Conservation (phyloP, 2,329 filamentous ascomycete genomes). For the Coniella vitis region DNA sequence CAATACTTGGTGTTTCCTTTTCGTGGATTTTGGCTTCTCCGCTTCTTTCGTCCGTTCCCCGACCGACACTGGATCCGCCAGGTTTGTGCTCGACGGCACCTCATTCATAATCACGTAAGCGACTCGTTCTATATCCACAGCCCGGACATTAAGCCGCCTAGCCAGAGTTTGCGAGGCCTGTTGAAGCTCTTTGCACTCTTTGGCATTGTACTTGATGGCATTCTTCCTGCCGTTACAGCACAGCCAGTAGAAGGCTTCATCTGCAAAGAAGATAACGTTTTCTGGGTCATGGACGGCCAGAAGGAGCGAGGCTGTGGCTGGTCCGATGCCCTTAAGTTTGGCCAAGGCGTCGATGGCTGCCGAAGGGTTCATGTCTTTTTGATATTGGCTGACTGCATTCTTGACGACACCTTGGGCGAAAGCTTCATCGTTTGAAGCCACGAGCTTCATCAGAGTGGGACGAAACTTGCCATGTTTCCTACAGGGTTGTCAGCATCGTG, state of each 20-base stretch:
- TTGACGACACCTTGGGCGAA: slow-evolving; percentile 41
- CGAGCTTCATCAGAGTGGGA: slow-evolving; percentile 52
- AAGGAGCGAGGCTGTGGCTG: slow-evolving; percentile 70
- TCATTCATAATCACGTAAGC: slow-evolving; percentile 60
- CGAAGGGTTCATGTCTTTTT: slow-evolving; percentile 26
- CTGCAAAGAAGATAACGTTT: slow-evolving; percentile 66
- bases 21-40: background rate
- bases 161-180: slow-evolving; percentile 34
- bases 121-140: slow-evolving; percentile 61
- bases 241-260: slow-evolving; percentile 71
- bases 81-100: background rate
- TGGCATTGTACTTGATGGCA: slow-evolving; percentile 60
- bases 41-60: background rate
- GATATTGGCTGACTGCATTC: slow-evolving; percentile 43
- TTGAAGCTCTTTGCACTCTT: slow-evolving; percentile 59
- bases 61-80: too few species aligned
- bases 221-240: slow-evolving; percentile 44
- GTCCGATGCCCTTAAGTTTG: slow-evolving; percentile 66
- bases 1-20: slow-evolving; percentile 7
- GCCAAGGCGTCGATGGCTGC: slow-evolving; percentile 47
- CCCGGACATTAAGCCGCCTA: slow-evolving; percentile 45
- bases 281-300: slow-evolving; percentile 57
- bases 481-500: slow-evolving; percentile 24
- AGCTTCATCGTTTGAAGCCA: slow-evolving; percentile 52
- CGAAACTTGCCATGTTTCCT: slow-evolving; percentile 55